phyloP scores from a whole-genome alignment of 1,284 basidiomycete species.

The Tylopilus orsonianus region DNA sequence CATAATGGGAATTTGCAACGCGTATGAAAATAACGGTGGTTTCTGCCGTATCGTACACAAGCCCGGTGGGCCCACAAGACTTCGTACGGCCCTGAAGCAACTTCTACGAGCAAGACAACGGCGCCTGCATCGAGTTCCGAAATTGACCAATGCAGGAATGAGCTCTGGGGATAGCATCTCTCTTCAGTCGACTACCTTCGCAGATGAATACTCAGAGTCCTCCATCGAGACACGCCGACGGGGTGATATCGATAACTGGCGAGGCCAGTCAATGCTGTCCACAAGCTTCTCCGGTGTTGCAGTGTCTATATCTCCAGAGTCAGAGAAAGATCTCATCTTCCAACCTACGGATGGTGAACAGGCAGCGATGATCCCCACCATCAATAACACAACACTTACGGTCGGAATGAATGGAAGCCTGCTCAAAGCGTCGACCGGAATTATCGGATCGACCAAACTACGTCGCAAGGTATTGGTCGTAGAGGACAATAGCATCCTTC shows the following conservation, averaged over 20 bases:
- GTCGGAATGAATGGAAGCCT: slow-evolving; percentile 61
- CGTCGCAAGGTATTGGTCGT: slow-evolving; percentile 72
- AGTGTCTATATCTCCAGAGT: slow-evolving; percentile 23
- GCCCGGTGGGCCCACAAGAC: slow-evolving; percentile 80
- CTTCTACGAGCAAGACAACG: slow-evolving; percentile 57
- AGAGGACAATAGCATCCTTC: slow-evolving; percentile 80
- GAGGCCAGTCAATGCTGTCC: slow-evolving; percentile 19
- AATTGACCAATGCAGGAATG: slow-evolving; percentile 17
- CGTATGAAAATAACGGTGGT: slow-evolving; percentile 81
- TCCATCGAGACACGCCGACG: slow-evolving; percentile 21
- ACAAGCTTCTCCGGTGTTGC: slow-evolving; percentile 13
- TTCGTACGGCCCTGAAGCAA: slow-evolving; percentile 70
- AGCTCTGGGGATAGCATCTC: slow-evolving; percentile 29
- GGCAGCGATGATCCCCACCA: neutral
- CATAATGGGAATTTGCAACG: slow-evolving; percentile 61
- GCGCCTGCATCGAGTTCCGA: slow-evolving; percentile 27
- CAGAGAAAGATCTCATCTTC: slow-evolving; percentile 23
- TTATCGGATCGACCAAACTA: slow-evolving; percentile 40
- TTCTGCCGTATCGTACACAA: slow-evolving; percentile 88
- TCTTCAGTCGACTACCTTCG: slow-evolving; percentile 33
- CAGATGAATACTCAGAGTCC: slow-evolving; percentile 24
- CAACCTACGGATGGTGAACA: slow-evolving; percentile 17
- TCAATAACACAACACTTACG: slow-evolving; percentile 45
- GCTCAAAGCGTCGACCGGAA: slow-evolving; percentile 57
- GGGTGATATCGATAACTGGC: slow-evolving; percentile 28